These are phyloP conservation scores for Syncephalis plumigaleata DNA, from an alignment of 371 early-diverging fungal species.

Conservation along the genomic window DNA sequence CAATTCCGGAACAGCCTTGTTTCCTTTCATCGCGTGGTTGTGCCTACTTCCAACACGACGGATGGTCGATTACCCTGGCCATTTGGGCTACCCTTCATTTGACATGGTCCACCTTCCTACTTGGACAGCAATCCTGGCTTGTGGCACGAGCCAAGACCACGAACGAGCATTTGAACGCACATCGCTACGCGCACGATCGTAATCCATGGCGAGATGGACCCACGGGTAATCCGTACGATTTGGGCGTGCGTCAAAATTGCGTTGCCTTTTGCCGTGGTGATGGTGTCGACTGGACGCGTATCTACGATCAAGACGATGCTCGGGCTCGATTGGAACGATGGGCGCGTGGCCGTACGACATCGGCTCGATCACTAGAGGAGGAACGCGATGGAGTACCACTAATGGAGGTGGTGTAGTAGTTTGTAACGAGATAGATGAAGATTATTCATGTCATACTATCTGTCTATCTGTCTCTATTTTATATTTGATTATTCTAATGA, in stretches of 20 bases:
- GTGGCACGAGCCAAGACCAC: slow-evolving; percentile 67
- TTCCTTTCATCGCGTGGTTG: slow-evolving; percentile 42
- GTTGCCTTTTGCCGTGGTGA: background rate
- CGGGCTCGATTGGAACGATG: background rate
- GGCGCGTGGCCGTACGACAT: background rate
- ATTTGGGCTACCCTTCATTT: slow-evolving; percentile 57
- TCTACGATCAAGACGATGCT: background rate
- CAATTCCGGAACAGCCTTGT: slow-evolving; percentile 28
- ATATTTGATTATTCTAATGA: no score
- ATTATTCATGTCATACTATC: no score
- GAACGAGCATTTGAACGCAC: slow-evolving; percentile 69
- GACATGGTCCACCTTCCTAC: slow-evolving; percentile 62
- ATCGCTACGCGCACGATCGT: slow-evolving; percentile 25
- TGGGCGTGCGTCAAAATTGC: background rate
- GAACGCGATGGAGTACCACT: background rate
- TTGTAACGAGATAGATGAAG: no score
- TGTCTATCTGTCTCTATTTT: no score
- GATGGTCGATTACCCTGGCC: slow-evolving; percentile 43
- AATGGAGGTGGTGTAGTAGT: background rate
- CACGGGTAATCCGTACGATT: background rate
- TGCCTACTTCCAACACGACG: slow-evolving; percentile 49
- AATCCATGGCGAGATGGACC: slow-evolving; percentile 3
- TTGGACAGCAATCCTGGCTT: slow-evolving; percentile 60
- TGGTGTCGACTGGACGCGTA: background rate
- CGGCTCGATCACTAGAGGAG: background rate